These are phyloP conservation scores for Cyphellophora attinorum DNA, from an alignment of 2,329 filamentous ascomycete genomes.

Conservation along the genomic window DNA sequence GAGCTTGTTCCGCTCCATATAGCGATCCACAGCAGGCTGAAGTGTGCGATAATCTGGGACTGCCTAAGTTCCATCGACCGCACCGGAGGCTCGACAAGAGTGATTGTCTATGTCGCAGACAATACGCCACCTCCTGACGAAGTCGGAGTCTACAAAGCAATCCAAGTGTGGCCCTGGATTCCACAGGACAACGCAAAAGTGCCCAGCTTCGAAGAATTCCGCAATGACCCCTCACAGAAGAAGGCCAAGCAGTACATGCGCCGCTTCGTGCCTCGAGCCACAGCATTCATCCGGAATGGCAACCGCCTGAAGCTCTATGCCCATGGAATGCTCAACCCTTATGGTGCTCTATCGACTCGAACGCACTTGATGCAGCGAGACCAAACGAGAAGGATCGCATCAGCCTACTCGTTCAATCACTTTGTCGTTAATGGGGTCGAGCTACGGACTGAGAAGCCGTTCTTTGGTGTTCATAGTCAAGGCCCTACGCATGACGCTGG, in stretches of 20 bases:
- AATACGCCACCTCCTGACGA: conserved; percentile 4
- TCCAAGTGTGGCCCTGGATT: conserved; percentile 6
- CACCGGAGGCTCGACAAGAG: conserved; percentile 5
- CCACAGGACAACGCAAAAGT: not conserved
- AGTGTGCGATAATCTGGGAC: conserved; percentile 15
- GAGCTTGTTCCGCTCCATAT: conserved; percentile 11
- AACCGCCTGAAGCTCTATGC: conserved; percentile 11
- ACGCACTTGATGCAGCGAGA: too few species aligned
- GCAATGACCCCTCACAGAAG: not conserved
- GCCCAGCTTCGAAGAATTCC: not conserved
- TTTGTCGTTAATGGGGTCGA: too few species aligned
- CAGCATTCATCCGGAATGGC: conserved; percentile 12
- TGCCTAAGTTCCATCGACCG: too few species aligned
- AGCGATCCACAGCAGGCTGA: conserved; percentile 6
- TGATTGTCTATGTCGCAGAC: conserved; percentile 8
- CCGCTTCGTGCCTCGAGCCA: conserved; percentile 1
- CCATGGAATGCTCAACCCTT: conserved; percentile 8
- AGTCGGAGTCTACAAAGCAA: conserved; percentile 5
- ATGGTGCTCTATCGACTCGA: too few species aligned
- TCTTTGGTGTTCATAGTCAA: too few species aligned
- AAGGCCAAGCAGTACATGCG: not conserved
- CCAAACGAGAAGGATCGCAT: too few species aligned
- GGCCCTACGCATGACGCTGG: too few species aligned
- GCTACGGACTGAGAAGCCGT: too few species aligned
- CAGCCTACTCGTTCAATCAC: too few species aligned